These are phyloP conservation scores for Starmera dryadoides DNA, from an alignment of 805 yeast species.

Conservation along the genomic window DNA sequence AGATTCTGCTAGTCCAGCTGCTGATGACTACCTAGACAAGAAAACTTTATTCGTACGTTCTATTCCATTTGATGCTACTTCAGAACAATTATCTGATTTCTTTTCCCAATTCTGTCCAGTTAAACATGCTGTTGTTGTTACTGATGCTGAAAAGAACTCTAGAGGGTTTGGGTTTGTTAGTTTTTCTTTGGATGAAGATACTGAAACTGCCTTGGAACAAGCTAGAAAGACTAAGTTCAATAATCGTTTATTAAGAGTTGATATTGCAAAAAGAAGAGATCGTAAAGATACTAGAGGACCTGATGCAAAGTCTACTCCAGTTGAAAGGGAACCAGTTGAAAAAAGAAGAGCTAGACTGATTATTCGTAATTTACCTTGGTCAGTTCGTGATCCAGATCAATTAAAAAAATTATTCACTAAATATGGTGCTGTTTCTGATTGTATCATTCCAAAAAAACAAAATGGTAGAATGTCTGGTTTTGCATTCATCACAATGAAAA, in stretches of 20 bases:
- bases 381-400: conserved; percentile 70
- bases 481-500: conserved; percentile 89
- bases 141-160: conserved; percentile 66
- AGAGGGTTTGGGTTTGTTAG: conserved; percentile 96
- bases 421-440: conserved; percentile 84
- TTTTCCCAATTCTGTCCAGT: conserved; percentile 93
- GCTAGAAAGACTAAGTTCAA: conserved; percentile 62
- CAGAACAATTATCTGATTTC: conserved; percentile 73
- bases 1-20: no score
- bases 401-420: conserved; percentile 63
- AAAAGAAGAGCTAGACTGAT: conserved; percentile 83
- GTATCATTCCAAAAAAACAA: conserved; percentile 77
- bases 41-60: conserved; percentile 79
- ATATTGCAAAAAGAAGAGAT: conserved; percentile 88
- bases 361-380: conserved; percentile 93
- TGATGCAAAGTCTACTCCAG: conserved; percentile 1
- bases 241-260: conserved; percentile 63
- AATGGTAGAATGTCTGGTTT: conserved; percentile 92
- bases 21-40: conserved; percentile 28
- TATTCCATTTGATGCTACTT: conserved; percentile 73
- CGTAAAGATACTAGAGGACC: conserved; percentile 33
- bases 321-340: conserved; percentile 36
- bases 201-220: conserved; percentile 62
- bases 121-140: conserved; percentile 89
- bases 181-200: conserved; percentile 79